phyloP scores from a whole-genome alignment of 208 protist genomes.

The Porcisia hertigi region DNA sequence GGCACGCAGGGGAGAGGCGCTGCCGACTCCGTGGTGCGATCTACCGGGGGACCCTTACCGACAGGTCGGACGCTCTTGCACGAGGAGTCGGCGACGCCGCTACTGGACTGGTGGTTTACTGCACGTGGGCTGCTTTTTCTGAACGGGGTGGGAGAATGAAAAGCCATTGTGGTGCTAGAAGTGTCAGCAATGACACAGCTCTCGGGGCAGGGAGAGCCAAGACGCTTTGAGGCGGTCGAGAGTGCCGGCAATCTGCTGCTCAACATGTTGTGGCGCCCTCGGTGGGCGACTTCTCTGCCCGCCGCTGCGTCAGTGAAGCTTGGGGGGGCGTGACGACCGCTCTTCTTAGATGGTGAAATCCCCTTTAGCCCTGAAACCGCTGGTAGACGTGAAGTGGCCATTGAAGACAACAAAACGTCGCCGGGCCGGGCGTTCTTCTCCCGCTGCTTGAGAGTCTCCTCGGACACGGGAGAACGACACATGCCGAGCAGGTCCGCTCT shows the following conservation, averaged over 20 bases:
- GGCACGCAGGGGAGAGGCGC: conserved; percentile 5
- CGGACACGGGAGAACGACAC: conserved; percentile 70
- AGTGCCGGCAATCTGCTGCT: not conserved
- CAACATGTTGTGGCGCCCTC: not conserved
- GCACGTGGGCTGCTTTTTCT: too few species aligned
- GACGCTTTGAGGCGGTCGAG: not conserved
- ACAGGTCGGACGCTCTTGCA: not conserved
- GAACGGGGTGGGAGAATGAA: not conserved
- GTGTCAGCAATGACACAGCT: not conserved
- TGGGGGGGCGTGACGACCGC: not conserved
- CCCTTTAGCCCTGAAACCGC: not conserved
- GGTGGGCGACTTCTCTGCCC: not conserved
- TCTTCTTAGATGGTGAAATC: not conserved
- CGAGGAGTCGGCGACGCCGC: not conserved
- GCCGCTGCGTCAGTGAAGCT: not conserved
- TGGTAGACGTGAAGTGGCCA: not conserved
- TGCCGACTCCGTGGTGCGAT: not conserved
- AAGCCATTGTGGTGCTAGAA: not conserved
- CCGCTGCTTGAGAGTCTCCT: conserved; percentile 25
- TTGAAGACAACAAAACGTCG: not conserved
- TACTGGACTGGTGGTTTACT: not conserved
- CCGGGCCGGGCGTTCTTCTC: conserved; percentile 4
- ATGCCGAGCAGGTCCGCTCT: conserved; percentile 63
- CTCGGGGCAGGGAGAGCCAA: not conserved
- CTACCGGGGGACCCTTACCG: not conserved